Percentiles rank a stretch among this genome's conserved stretches.
phyloP scores from a whole-genome alignment of 2,329 filamentous ascomycete genomes.

The Raffaelea arxii region DNA sequence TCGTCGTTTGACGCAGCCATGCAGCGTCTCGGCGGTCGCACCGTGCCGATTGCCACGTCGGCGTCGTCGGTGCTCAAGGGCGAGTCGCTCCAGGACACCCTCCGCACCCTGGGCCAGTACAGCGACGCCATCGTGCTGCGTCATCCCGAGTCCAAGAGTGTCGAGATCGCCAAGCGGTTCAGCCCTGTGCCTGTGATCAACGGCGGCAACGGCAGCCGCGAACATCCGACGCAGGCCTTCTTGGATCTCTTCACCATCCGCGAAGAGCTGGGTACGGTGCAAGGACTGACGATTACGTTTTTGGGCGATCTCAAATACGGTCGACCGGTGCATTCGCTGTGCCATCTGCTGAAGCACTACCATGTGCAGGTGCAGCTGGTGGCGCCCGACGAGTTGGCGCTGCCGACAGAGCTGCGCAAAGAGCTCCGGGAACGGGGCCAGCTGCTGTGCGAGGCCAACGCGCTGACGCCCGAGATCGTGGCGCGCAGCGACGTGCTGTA shows the following conservation, averaged over 20 bases:
- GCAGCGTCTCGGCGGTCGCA: constrained; percentile 90
- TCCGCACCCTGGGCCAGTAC: constrained; percentile 90
- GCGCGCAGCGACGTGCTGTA: constrained; percentile 86
- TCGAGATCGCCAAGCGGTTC: constrained; percentile 75
- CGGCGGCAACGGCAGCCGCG: constrained; percentile 87
- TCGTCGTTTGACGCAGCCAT: constrained; percentile 96
- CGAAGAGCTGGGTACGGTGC: constrained; percentile 91
- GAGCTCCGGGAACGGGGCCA: constrained; percentile 65
- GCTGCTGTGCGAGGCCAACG: constrained; percentile 63
- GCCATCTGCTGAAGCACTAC: constrained; percentile 92
- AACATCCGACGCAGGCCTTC: constrained; percentile 97
- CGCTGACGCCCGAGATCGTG: constrained; percentile 78
- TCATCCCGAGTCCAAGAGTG: constrained; percentile 74
- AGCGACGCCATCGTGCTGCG: constrained; percentile 92
- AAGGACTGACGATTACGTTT: constrained; percentile 93
- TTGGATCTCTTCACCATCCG: constrained; percentile 97
- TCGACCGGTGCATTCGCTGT: constrained; percentile 87
- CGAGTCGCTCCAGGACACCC: constrained; percentile 84
- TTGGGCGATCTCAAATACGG: constrained; percentile 88
- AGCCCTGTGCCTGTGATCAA: constrained; percentile 92
- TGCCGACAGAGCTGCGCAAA: constrained; percentile 67
- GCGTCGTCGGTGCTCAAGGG: constrained; percentile 90
- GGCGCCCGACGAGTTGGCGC: constrained; percentile 64
- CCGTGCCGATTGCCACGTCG: constrained; percentile 69
- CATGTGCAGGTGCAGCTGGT: constrained; percentile 90